phyloP scores from a whole-genome alignment of 345 rosid genomes.

The Hevea brasiliensis region DNA sequence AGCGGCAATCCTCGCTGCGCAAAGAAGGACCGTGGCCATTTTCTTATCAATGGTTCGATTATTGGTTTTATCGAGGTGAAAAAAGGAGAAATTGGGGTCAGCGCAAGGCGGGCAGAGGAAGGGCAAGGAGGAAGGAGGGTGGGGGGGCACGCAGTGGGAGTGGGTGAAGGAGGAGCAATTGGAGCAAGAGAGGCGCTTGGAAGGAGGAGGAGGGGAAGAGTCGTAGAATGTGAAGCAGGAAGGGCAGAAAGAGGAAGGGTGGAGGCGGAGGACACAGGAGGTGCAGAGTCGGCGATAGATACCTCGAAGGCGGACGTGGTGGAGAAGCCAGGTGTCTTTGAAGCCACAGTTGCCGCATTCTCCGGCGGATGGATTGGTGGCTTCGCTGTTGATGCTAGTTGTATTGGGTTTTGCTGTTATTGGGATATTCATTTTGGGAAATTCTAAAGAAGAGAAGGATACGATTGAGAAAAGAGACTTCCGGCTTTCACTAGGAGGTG shows the following conservation, averaged over 20 bases:
- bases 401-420: background rate
- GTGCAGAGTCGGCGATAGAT: conserved; percentile 63
- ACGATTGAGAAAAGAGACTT: background rate
- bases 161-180: conserved; percentile 61
- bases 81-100: conserved; percentile 47
- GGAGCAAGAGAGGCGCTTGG: conserved; percentile 56
- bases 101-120: conserved; percentile 43
- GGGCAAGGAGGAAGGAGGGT: conserved; percentile 25
- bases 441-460: background rate
- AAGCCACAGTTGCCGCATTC: conserved; percentile 52
- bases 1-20: conserved; percentile 61
- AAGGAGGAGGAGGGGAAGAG: conserved; percentile 44
- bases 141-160: conserved; percentile 51
- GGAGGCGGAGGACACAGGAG: conserved; percentile 67
- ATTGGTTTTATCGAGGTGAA: conserved; percentile 12
- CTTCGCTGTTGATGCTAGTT: background rate
- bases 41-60: conserved; percentile 33
- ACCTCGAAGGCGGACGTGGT: conserved; percentile 55
- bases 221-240: conserved; percentile 60
- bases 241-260: conserved; percentile 68
- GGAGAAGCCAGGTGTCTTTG: conserved; percentile 38
- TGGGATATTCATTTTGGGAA: background rate
- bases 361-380: background rate
- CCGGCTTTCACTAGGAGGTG: background rate
- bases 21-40: conserved; percentile 43